Evolutionary conservation across 805 yeast genomes (phyloP).

Genomic region (Ogataea pilisensis): DNA sequence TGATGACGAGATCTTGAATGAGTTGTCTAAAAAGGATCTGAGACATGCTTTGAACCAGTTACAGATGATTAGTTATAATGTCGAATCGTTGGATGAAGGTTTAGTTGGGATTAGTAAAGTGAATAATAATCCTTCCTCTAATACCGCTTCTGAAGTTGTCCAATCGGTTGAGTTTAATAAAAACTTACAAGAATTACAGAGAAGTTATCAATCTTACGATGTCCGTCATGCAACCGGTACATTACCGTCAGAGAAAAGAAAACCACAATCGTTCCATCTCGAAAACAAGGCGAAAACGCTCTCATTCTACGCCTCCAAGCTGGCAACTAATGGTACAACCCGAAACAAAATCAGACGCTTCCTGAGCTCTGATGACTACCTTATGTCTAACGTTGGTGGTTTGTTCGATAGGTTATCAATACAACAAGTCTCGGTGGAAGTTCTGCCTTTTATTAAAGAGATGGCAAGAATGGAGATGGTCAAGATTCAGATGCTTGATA

Average conservation of each 20-base stretch:
- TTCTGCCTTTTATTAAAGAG: conserved; percentile 25
- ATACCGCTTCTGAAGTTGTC: too few species aligned
- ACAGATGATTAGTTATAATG: conserved; percentile 25
- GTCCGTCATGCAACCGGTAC: too few species aligned
- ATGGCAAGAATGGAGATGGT: conserved; percentile 27
- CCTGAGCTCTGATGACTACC: conserved; percentile 19
- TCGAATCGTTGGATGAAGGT: conserved; percentile 13
- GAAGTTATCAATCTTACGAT: too few species aligned
- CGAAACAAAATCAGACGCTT: conserved; percentile 18
- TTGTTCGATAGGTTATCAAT: conserved; percentile 17
- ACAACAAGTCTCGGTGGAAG: conserved; percentile 15
- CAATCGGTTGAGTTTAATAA: too few species aligned
- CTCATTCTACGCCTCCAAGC: conserved; percentile 27
- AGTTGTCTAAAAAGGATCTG: conserved; percentile 17
- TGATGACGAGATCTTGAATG: conserved; percentile 16
- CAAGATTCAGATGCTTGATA: conserved; percentile 6
- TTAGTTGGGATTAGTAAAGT: conserved; percentile 5
- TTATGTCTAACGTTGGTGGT: conserved; percentile 18
- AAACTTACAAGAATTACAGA: too few species aligned
- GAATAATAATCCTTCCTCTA: too few species aligned
- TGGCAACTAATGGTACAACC: conserved; percentile 22
- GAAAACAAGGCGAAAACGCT: conserved; percentile 8
- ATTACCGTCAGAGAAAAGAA: too few species aligned
- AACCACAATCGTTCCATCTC: too few species aligned
- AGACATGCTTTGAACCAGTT: conserved; percentile 28